Base-by-base conservation (phyloP, 2,329 filamentous ascomycete species). In the Exophiala xenobiotica region DNA sequence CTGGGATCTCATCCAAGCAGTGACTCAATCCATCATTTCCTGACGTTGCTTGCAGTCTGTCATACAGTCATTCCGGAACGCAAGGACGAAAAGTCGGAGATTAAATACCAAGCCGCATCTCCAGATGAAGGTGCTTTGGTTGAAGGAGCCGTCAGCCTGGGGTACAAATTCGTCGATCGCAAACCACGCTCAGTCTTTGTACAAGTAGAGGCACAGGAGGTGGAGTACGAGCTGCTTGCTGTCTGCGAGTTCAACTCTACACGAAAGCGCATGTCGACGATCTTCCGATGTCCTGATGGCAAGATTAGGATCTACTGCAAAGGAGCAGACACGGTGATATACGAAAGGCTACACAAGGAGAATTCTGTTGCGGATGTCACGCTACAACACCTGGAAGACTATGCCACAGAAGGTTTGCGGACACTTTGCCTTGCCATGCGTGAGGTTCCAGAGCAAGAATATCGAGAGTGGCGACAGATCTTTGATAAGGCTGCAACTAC, bases 161-260 rank as follows among this genome's bases (percentile, higher is more conserved):
- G 92, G 3, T 97, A 96, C 75, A 85, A 82, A 50, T 99, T 99
- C 67, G 83, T 86, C 44, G 91, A 93, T 45, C 84, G 95, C 63
- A 96, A 93, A 72, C 95, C 93, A 23, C 83, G 85, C 52, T 82
- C 89, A 4, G 93, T 99, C 23, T 87, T 91, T 33, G 91, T 97
- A 61, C 80, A 87, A 49, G 85, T 87, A 1, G 80, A 81, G 31
- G 90, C 87, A 1, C 74, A 81, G 61, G 80, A 89, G 59, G 77
- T 81, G 37, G 87, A 96, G 67, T 99, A 93, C 67, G 89, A 96
- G 68, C 78, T 99, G 31, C 74, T 99, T 52, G 92, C 92, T 2
- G 91, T 99, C n/a, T 96, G 92, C 68, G 93, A 99, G 70, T 99
- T 99, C 78, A 99, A 99, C 73, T 97, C 93, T 1, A 93, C 90